Conservation (phyloP, 2,329 filamentous ascomycete genomes). For the Penicillium sp. region DNA sequence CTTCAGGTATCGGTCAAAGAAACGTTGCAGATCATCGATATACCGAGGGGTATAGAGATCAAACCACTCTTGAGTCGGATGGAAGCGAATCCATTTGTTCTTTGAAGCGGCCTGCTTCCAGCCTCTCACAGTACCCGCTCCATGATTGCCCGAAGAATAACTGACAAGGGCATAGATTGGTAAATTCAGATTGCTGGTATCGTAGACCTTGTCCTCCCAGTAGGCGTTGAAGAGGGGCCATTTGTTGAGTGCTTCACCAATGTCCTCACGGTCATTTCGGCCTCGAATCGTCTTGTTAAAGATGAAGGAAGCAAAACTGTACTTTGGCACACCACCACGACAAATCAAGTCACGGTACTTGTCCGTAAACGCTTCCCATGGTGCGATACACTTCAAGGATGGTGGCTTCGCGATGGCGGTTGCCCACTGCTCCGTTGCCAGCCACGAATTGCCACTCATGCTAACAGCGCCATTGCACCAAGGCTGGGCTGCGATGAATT, state of each 20-base stretch:
- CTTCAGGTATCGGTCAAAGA: slow-evolving; percentile 10
- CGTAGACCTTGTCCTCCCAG: not conserved
- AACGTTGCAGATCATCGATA: slow-evolving; percentile 5
- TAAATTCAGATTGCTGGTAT: not conserved
- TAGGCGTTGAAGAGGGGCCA: not conserved
- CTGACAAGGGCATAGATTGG: not conserved
- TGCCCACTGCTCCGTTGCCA: slow-evolving; percentile 3
- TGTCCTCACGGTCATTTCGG: not conserved
- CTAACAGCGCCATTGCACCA: slow-evolving; percentile 7
- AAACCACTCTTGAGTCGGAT: slow-evolving; percentile 10
- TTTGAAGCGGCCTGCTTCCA: not conserved
- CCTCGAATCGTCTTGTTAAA: not conserved
- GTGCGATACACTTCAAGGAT: slow-evolving; percentile 6
- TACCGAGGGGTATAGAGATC: slow-evolving; percentile 4
- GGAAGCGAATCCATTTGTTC: not conserved
- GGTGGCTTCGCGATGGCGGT: slow-evolving; percentile 1
- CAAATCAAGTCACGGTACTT: slow-evolving; percentile 5
- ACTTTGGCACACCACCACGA: slow-evolving; percentile 5
- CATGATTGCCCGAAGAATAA: not conserved
- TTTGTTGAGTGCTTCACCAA: not conserved
- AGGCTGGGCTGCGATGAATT: slow-evolving; percentile 1
- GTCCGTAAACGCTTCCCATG: slow-evolving; percentile 7
- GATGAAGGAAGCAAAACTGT: not conserved
- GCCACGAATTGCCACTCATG: slow-evolving; percentile 7
- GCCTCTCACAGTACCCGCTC: not conserved